Evolutionary conservation across 768 basidiomycete species (phyloP).

Genomic region (Tulasnella sp.): DNA sequence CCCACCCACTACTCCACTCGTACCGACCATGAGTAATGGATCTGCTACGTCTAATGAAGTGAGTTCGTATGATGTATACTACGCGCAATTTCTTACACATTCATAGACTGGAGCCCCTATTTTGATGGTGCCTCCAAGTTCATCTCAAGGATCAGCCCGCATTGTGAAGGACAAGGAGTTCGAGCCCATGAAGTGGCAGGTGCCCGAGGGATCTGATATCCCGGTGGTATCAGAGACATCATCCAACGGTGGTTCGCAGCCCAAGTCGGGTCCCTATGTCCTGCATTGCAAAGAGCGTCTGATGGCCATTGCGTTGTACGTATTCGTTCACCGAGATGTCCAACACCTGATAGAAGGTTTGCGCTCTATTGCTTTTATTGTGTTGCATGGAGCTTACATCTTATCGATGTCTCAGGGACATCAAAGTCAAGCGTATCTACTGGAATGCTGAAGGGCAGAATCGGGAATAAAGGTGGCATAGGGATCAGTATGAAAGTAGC

Average conservation of each 20-base stretch:
- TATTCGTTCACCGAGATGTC: slow-evolving; percentile 65
- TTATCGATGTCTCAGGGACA: slow-evolving; percentile 34
- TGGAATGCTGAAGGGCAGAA: slow-evolving; percentile 76
- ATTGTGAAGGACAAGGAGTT: no score
- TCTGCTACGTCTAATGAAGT: slow-evolving; percentile 1
- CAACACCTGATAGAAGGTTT: slow-evolving; percentile 48
- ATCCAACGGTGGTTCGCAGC: slow-evolving; percentile 29
- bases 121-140: no score
- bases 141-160: no score
- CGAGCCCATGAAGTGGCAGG: no score
- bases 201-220: slow-evolving; percentile 20
- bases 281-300: slow-evolving; percentile 79
- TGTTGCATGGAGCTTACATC: not conserved
- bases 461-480: slow-evolving; percentile 89
- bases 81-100: no score
- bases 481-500: slow-evolving; percentile 79
- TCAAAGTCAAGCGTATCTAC: slow-evolving; percentile 77
- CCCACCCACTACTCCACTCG: not conserved
- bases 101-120: no score
- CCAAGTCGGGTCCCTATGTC: slow-evolving; percentile 61
- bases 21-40: not conserved
- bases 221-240: slow-evolving; percentile 34
- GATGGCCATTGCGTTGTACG: slow-evolving; percentile 74
- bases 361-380: slow-evolving; percentile 1
- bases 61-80: not conserved